These are phyloP conservation scores for Alternaria consortialis DNA, from an alignment of 2,329 filamentous ascomycete species.

Conservation along the genomic window DNA sequence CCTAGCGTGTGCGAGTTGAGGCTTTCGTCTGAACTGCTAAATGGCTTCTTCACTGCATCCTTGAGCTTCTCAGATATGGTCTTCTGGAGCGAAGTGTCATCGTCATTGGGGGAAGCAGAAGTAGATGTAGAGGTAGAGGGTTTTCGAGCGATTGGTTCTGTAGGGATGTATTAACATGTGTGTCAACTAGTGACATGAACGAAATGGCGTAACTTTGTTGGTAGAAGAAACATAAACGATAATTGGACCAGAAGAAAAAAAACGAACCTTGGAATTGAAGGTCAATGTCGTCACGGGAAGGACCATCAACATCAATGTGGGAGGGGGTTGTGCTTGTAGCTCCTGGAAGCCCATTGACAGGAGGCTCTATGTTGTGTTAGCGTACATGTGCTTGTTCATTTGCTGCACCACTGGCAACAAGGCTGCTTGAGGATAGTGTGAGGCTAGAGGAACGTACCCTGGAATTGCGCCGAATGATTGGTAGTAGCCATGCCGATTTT, in stretches of 20 bases:
- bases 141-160: conserved; percentile 11
- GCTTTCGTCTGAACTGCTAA: not conserved
- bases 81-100: not conserved
- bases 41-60: conserved; percentile 20
- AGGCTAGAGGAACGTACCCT: conserved; percentile 8
- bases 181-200: not conserved
- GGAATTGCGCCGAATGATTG: conserved; percentile 15
- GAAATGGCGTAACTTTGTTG: no score
- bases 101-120: not conserved
- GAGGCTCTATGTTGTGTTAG: conserved; percentile 11
- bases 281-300: not conserved
- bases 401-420: not conserved
- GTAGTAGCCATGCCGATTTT: conserved; percentile 9
- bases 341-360: conserved; percentile 5
- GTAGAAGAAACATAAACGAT: not conserved
- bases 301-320: not conserved
- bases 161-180: not conserved
- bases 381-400: not conserved
- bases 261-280: conserved; percentile 17
- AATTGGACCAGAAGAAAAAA: not conserved
- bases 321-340: conserved; percentile 1
- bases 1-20: conserved; percentile 4
- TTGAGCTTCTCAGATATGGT: conserved; percentile 15
- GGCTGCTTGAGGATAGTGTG: not conserved
- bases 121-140: not conserved